Evolutionary conservation across 192 early-diverging fungal genomes (phyloP).

Genomic region (Coemansia brasiliensis): DNA sequence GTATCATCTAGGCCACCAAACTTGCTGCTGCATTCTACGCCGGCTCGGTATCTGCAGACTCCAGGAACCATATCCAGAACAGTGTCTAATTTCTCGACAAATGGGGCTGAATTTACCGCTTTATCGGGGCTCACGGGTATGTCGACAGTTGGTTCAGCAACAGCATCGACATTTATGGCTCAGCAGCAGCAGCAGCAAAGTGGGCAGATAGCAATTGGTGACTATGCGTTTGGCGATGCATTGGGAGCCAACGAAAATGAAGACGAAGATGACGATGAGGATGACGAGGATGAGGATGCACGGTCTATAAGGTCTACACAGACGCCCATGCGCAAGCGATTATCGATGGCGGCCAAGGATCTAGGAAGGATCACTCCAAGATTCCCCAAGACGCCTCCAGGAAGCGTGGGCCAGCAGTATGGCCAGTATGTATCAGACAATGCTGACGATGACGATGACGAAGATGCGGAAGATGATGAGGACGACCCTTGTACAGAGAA

Average conservation of each 20-base stretch:
- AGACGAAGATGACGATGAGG: constrained; percentile 11
- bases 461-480: constrained; percentile 37
- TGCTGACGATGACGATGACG: constrained; percentile 28
- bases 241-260: constrained; percentile 9
- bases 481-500: constrained; percentile 48
- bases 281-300: background rate
- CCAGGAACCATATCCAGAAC: constrained; percentile 25
- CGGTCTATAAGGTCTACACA: background rate
- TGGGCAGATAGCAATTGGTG: background rate
- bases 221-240: background rate
- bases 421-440: constrained; percentile 1
- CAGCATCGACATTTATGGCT: constrained; percentile 10
- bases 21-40: constrained; percentile 16
- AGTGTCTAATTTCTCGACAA: constrained; percentile 20
- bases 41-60: constrained; percentile 17
- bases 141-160: constrained; percentile 30
- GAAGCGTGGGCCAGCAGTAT: background rate
- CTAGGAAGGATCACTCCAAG: constrained; percentile 36
- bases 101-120: constrained; percentile 30
- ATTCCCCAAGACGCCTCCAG: constrained; percentile 20
- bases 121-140: constrained; percentile 40
- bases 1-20: background rate
- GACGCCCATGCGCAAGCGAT: constrained; percentile 44
- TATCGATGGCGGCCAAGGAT: constrained; percentile 47
- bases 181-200: background rate